A percentile compares a stretch with the other conserved stretches of the same genome.
These are phyloP conservation scores for Gossypium thurberi DNA, from an alignment of 345 rosid genomes.

Conservation along the genomic window DNA sequence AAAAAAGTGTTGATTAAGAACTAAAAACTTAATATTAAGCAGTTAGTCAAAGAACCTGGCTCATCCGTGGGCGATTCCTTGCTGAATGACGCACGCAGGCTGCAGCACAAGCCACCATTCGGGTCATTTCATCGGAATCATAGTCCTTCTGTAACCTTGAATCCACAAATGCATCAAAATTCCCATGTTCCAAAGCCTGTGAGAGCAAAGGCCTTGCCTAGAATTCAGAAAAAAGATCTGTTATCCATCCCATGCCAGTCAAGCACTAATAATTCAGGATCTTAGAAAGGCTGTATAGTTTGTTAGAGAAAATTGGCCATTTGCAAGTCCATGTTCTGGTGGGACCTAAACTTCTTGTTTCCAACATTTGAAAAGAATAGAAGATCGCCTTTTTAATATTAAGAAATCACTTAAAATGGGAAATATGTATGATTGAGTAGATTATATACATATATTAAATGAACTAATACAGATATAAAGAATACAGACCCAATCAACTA, in stretches of 20 bases:
- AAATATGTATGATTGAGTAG: not conserved
- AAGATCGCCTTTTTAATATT: not conserved
- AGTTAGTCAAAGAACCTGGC: conserved; percentile 45
- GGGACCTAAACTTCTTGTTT: not conserved
- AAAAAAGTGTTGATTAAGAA: not conserved
- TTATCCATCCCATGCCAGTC: conserved; percentile 1
- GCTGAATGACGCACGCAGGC: conserved; percentile 77
- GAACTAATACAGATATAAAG: not conserved
- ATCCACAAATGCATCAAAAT: conserved; percentile 51
- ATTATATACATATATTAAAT: not conserved
- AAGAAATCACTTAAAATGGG: not conserved
- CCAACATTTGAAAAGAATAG: not conserved
- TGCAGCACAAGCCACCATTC: conserved; percentile 77
- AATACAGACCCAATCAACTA: conserved; percentile 80
- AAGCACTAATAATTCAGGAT: not conserved
- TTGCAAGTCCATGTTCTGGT: not conserved
- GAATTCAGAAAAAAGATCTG: conserved; percentile 14
- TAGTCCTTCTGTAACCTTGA: conserved; percentile 43
- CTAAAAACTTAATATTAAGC: not conserved
- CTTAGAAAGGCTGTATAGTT: not conserved
- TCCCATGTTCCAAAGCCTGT: conserved; percentile 43
- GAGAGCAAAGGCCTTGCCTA: conserved; percentile 78
- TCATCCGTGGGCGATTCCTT: conserved; percentile 66
- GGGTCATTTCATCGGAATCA: conserved; percentile 44
- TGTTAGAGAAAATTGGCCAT: not conserved